Evolutionary conservation across 2,329 filamentous ascomycete species (phyloP).

Genomic region (Penicillium sp.): DNA sequence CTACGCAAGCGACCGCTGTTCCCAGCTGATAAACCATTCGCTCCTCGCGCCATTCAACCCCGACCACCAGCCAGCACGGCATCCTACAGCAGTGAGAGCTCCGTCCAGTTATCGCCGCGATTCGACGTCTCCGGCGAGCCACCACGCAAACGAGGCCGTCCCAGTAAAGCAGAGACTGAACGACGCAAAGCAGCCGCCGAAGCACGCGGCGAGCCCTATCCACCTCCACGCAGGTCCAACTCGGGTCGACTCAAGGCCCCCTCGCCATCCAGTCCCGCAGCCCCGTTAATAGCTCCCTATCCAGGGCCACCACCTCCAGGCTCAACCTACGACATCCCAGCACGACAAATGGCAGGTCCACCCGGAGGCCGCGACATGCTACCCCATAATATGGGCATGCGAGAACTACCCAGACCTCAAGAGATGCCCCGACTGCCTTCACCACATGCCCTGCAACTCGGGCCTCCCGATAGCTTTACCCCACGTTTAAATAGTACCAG

Average conservation of each 20-base stretch:
- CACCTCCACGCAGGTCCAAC: slow-evolving; percentile 28
- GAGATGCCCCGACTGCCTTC: slow-evolving; percentile 27
- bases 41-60: slow-evolving; percentile 40
- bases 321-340: neutral
- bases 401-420: slow-evolving; percentile 27
- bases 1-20: slow-evolving; percentile 32
- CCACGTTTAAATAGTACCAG: slow-evolving; percentile 20
- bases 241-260: slow-evolving; percentile 26
- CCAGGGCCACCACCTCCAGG: neutral
- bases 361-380: slow-evolving; percentile 14
- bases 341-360: slow-evolving; percentile 14
- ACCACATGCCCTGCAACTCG: slow-evolving; percentile 27
- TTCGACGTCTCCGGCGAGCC: slow-evolving; percentile 31
- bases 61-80: slow-evolving; percentile 32
- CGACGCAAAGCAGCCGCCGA: slow-evolving; percentile 37
- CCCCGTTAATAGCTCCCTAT: slow-evolving; percentile 19
- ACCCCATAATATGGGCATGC: slow-evolving; percentile 20
- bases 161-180: slow-evolving; percentile 41
- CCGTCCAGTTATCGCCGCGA: slow-evolving; percentile 33
- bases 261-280: slow-evolving; percentile 30
- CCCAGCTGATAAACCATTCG: slow-evolving; percentile 27
- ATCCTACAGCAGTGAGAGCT: slow-evolving; percentile 33
- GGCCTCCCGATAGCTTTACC: slow-evolving; percentile 25
- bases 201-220: slow-evolving; percentile 38
- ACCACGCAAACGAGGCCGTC: slow-evolving; percentile 41